phyloP scores from a whole-genome alignment of 371 early-diverging fungal species.

The Actinomortierella wolfii region DNA sequence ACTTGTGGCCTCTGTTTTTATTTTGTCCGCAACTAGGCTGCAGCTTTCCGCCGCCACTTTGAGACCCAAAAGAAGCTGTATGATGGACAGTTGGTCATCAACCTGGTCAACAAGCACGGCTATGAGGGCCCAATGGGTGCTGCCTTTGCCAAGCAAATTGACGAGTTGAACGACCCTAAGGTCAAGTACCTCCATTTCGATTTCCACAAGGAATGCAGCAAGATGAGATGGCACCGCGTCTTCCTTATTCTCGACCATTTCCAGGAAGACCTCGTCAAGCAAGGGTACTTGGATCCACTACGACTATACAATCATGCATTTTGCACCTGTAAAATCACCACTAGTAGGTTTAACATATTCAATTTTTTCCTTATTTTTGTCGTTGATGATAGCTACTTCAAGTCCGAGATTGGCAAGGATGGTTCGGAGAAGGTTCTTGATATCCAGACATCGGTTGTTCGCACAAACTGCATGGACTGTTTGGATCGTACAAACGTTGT shows the following conservation, averaged over 20 bases:
- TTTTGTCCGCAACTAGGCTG: conserved; percentile 21
- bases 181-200: conserved; percentile 88
- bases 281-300: conserved; percentile 56
- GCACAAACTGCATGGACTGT: conserved; percentile 99
- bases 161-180: conserved; percentile 54
- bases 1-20: not conserved
- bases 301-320: no score
- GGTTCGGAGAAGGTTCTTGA: conserved; percentile 9
- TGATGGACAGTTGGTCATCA: conserved; percentile 79
- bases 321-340: no score
- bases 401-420: conserved; percentile 1
- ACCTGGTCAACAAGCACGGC: conserved; percentile 87
- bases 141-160: conserved; percentile 69
- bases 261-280: conserved; percentile 60
- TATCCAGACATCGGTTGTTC: conserved; percentile 79
- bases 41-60: conserved; percentile 71
- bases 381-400: conserved; percentile 18
- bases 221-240: conserved; percentile 85
- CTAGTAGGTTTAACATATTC: conserved; percentile 4
- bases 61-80: conserved; percentile 68
- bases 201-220: conserved; percentile 92
- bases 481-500: conserved; percentile 99
- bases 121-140: conserved; percentile 83
- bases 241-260: conserved; percentile 74
- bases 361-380: not conserved